These are phyloP conservation scores for Magnolia sinica DNA, from an alignment of 164 flowering plant genomes.

Conservation along the genomic window DNA sequence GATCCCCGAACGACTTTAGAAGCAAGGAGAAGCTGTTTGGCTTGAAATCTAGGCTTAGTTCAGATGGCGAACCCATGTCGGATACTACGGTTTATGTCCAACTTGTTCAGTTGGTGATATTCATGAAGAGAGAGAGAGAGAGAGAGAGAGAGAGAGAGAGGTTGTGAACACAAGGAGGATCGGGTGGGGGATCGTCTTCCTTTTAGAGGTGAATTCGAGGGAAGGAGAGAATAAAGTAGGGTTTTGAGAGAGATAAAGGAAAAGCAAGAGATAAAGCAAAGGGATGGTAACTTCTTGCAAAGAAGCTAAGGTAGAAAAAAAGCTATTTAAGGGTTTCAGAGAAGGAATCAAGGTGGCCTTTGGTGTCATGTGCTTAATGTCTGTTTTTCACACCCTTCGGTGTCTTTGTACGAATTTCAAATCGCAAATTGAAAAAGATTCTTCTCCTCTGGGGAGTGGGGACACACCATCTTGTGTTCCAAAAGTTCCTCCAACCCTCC, in stretches of 20 bases:
- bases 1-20: conserved; percentile 64
- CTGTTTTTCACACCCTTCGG: conserved; percentile 27
- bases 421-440: conserved; percentile 45
- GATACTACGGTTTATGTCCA: neutral
- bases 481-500: neutral
- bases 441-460: conserved; percentile 33
- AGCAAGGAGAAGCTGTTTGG: conserved; percentile 72
- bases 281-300: conserved; percentile 67
- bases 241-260: conserved; percentile 27
- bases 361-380: conserved; percentile 54
- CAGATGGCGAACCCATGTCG: conserved; percentile 63
- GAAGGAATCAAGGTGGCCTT: conserved; percentile 45
- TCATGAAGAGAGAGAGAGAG: neutral
- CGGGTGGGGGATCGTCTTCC: conserved; percentile 47
- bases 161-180: conserved; percentile 81
- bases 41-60: conserved; percentile 68
- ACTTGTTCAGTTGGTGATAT: neutral
- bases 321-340: conserved; percentile 24
- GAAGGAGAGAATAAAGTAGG: conserved; percentile 68
- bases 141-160: conserved; percentile 19
- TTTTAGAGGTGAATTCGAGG: conserved; percentile 62
- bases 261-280: conserved; percentile 37
- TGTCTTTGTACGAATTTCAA: conserved; percentile 38
- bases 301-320: conserved; percentile 51
- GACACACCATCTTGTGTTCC: neutral